Percentiles rank a stretch among this genome's conserved stretches.
Evolutionary conservation across 2,329 filamentous ascomycete genomes (phyloP).

Genomic region (Penicillium sp.): DNA sequence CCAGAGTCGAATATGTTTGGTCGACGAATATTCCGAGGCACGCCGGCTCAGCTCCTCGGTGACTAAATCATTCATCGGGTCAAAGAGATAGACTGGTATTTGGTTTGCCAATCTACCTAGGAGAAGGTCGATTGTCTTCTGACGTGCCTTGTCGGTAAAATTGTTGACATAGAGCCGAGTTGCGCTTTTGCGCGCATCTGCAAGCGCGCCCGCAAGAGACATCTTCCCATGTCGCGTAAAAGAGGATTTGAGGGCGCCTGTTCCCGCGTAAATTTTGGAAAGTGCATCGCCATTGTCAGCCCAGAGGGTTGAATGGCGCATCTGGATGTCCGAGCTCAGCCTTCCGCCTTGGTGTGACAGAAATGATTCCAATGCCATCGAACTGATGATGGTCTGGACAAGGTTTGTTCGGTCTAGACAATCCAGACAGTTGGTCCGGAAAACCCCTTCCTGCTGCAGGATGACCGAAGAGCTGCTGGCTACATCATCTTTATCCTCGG

Average conservation of each 20-base stretch:
- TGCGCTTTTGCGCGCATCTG: conserved; percentile 93
- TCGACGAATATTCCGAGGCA: conserved; percentile 69
- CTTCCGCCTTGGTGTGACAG: conserved; percentile 68
- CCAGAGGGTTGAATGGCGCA: conserved; percentile 89
- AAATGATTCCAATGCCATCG: conserved; percentile 87
- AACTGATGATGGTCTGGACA: conserved; percentile 92
- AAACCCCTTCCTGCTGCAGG: conserved; percentile 90
- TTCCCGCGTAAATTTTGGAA: conserved; percentile 94
- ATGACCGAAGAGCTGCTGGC: conserved; percentile 59
- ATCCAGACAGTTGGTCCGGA: conserved; percentile 93
- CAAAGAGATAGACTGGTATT: conserved; percentile 77
- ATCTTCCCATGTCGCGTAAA: conserved; percentile 95
- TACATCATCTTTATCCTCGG: conserved; percentile 43
- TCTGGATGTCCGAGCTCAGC: conserved; percentile 80
- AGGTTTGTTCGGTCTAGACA: conserved; percentile 94
- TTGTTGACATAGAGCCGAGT: conserved; percentile 97
- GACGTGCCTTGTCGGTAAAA: conserved; percentile 87
- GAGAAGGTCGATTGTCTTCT: conserved; percentile 92
- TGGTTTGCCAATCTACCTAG: conserved; percentile 83
- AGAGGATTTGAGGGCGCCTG: conserved; percentile 89
- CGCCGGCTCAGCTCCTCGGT: conserved; percentile 68
- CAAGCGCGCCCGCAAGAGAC: conserved; percentile 87
- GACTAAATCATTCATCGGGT: conserved; percentile 92
- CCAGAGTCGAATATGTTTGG: conserved; percentile 72
- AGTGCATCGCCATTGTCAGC: conserved; percentile 94